A percentile compares a stretch with the other conserved stretches of the same genome.
phyloP scores from a whole-genome alignment of 164 flowering plant genomes.

The Aristolochia contorta region DNA sequence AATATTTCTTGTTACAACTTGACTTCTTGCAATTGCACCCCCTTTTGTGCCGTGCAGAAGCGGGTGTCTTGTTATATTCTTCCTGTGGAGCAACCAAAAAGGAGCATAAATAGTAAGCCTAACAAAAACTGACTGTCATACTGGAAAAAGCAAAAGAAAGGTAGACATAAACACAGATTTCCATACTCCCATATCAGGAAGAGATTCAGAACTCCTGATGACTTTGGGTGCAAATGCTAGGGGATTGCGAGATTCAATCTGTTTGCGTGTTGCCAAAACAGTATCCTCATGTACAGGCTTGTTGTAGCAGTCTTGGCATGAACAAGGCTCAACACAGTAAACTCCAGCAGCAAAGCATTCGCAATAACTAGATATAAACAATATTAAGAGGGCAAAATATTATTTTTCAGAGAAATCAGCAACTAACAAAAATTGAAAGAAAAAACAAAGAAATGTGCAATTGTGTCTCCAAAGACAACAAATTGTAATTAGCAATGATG shows the following conservation, averaged over 20 bases:
- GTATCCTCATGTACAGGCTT: conserved; percentile 51
- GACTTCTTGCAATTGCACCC: conserved; percentile 99
- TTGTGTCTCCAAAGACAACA: background rate
- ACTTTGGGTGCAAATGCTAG: conserved; percentile 85
- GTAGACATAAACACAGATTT: no score
- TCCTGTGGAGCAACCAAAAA: conserved; percentile 36
- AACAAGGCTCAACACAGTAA: conserved; percentile 65
- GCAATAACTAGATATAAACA: conserved; percentile 39
- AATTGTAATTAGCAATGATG: no score
- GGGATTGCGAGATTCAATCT: conserved; percentile 66
- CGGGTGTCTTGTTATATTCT: conserved; percentile 71
- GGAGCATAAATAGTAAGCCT: no score
- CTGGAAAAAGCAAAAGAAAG: no score
- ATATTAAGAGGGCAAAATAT: background rate
- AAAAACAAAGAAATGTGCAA: background rate
- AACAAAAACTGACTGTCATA: no score
- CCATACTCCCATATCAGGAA: conserved; percentile 30
- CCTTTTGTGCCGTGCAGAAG: conserved; percentile 92
- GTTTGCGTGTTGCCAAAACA: conserved; percentile 58
- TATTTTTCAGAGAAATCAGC: background rate
- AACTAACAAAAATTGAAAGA: background rate
- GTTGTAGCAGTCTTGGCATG: conserved; percentile 62
- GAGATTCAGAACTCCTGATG: conserved; percentile 23
- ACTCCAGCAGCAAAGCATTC: conserved; percentile 87
- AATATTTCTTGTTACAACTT: conserved; percentile 87